Conservation (phyloP, 768 basidiomycete species). For the Megacollybia marginata region DNA sequence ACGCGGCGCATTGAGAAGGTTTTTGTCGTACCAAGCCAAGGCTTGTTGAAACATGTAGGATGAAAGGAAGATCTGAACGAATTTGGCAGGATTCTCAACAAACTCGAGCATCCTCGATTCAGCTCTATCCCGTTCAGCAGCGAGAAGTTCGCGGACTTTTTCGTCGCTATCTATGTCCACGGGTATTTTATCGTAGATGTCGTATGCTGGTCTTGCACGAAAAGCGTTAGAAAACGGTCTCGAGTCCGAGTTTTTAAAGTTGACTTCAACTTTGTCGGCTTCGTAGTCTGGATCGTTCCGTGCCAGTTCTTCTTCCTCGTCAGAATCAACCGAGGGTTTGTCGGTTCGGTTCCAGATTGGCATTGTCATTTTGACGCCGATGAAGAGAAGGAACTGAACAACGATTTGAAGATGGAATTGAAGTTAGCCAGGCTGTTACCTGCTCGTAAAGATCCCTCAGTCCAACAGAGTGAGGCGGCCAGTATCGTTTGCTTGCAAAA, state of each 20-base stretch:
- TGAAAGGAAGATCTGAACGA: slow-evolving; percentile 48
- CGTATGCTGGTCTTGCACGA: neutral
- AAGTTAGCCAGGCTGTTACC: neutral
- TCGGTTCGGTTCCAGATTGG: neutral
- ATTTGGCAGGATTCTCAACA: neutral
- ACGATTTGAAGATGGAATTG: neutral
- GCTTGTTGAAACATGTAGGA: slow-evolving; percentile 64
- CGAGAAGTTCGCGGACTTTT: neutral
- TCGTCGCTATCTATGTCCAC: neutral
- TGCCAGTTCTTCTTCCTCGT: neutral
- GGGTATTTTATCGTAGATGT: neutral
- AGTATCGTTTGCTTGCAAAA: too few species aligned
- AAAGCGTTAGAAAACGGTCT: neutral
- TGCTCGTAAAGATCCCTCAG: neutral
- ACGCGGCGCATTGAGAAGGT: slow-evolving; percentile 3
- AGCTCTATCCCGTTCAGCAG: neutral
- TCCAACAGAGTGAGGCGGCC: too few species aligned
- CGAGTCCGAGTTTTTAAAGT: neutral
- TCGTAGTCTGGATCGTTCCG: neutral
- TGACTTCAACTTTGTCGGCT: neutral
- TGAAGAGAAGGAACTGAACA: neutral
- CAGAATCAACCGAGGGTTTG: neutral
- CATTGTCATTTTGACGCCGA: neutral
- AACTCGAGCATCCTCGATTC: neutral
- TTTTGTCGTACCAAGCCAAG: slow-evolving; percentile 49